Evolutionary conservation across 257 asterid species (phyloP).

Genomic region (Solanum peruvianum): DNA sequence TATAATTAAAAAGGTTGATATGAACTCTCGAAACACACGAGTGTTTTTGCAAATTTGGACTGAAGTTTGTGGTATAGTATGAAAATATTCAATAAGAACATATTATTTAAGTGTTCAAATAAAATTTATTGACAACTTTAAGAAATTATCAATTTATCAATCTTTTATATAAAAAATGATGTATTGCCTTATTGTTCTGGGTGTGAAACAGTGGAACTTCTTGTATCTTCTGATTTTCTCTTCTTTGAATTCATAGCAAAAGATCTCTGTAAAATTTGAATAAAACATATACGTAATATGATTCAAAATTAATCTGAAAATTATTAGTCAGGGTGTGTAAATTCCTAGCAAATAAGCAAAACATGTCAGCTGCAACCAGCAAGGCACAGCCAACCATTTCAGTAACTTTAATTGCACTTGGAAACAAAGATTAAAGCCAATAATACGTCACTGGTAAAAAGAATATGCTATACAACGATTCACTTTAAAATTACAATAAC

Average conservation of each 20-base stretch:
- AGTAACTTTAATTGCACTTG: neutral
- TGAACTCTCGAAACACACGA: neutral
- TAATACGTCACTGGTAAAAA: neutral
- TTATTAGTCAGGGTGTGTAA: neutral
- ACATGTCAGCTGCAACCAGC: neutral
- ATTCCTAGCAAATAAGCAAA: neutral
- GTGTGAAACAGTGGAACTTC: neutral
- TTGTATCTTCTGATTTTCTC: neutral
- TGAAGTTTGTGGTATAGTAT: neutral
- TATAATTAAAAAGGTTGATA: neutral
- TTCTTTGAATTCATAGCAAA: neutral
- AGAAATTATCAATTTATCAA: neutral
- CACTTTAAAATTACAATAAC: neutral
- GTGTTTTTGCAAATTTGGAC: neutral
- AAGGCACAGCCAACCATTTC: neutral
- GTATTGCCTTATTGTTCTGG: neutral
- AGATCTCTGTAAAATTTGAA: neutral
- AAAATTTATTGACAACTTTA: neutral
- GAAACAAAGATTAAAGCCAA: neutral
- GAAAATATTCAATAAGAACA: neutral
- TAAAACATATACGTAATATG: neutral
- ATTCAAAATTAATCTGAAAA: neutral
- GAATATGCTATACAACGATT: neutral
- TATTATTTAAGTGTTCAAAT: neutral
- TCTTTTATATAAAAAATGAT: neutral